Conservation (phyloP, 805 yeast species). For the Sugiyamaella smithiae region DNA sequence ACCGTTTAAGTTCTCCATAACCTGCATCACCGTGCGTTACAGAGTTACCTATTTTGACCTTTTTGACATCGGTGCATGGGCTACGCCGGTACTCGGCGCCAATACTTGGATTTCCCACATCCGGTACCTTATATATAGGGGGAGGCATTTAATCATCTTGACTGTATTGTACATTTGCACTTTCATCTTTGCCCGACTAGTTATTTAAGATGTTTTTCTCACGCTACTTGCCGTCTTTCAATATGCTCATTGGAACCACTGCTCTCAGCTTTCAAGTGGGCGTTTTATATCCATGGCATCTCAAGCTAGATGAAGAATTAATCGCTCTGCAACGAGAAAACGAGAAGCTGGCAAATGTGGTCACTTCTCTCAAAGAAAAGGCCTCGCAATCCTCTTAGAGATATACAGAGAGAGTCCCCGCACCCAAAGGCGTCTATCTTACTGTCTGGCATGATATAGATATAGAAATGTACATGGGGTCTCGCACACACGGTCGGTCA, state of each 20-base stretch:
- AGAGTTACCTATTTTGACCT: conserved; percentile 6
- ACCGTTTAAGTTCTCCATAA: no score
- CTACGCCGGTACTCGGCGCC: conserved; percentile 3
- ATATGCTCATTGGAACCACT: conserved; percentile 21
- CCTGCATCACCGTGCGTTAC: no score
- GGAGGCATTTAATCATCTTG: background rate
- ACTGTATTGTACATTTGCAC: background rate
- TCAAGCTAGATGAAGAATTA: conserved; percentile 21
- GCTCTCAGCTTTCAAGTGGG: conserved; percentile 19
- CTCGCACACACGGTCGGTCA: no score
- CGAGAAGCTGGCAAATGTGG: conserved; percentile 17
- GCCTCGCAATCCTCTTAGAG: no score
- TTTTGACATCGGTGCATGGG: conserved; percentile 5
- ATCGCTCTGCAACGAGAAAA: conserved; percentile 18
- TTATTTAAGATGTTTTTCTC: conserved; percentile 13
- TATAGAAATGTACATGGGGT: no score
- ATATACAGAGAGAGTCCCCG: no score
- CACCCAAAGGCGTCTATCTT: no score
- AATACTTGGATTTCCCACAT: background rate
- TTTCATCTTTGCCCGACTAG: background rate
- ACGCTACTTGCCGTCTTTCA: conserved; percentile 18
- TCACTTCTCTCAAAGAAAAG: background rate
- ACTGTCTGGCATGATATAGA: no score
- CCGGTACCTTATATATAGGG: background rate
- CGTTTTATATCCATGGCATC: conserved; percentile 20